Percentiles rank a stretch among this genome's conserved stretches.
Evolutionary conservation across 129 eudicot species (phyloP).

Genomic region (Ambrosia artemisiifolia): DNA sequence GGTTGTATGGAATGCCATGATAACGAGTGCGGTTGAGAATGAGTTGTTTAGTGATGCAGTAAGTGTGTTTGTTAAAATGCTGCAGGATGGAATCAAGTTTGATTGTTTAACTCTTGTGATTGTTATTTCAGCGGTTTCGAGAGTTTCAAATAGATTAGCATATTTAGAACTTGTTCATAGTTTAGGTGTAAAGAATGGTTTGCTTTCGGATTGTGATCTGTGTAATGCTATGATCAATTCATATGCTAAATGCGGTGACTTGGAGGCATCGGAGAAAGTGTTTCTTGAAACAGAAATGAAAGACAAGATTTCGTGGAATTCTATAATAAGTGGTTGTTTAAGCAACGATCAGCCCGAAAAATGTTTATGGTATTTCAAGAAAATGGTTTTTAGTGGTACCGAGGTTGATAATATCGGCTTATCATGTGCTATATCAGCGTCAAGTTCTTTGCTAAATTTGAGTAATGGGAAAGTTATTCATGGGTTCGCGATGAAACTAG

Average conservation of each 20-base stretch:
- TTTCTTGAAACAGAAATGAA: constrained; percentile 38
- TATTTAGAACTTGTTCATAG: constrained; percentile 42
- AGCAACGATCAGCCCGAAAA: constrained; percentile 36
- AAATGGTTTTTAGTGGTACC: constrained; percentile 36
- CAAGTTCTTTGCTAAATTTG: constrained; percentile 38
- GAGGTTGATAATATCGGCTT: constrained; percentile 47
- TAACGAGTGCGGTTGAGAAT: constrained; percentile 41
- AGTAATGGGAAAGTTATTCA: constrained; percentile 42
- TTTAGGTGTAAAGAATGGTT: constrained; percentile 45
- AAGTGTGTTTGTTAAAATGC: constrained; percentile 40
- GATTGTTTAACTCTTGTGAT: constrained; percentile 56
- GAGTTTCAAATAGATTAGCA: constrained; percentile 14
- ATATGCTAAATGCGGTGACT: constrained; percentile 52
- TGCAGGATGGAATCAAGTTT: constrained; percentile 39
- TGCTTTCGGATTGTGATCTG: constrained; percentile 36
- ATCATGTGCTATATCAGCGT: constrained; percentile 59
- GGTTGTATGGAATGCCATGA: constrained; percentile 68
- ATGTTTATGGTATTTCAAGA: constrained; percentile 47
- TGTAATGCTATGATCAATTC: constrained; percentile 48
- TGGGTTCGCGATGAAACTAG: constrained; percentile 48
- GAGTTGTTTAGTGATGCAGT: constrained; percentile 17
- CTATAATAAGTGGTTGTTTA: constrained; percentile 53
- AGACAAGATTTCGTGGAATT: constrained; percentile 59
- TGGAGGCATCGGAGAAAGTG: constrained; percentile 44
- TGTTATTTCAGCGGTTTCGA: constrained; percentile 38